These are phyloP conservation scores for Ophiostoma angusticollis DNA, from an alignment of 2,329 filamentous ascomycete genomes.

Conservation along the genomic window DNA sequence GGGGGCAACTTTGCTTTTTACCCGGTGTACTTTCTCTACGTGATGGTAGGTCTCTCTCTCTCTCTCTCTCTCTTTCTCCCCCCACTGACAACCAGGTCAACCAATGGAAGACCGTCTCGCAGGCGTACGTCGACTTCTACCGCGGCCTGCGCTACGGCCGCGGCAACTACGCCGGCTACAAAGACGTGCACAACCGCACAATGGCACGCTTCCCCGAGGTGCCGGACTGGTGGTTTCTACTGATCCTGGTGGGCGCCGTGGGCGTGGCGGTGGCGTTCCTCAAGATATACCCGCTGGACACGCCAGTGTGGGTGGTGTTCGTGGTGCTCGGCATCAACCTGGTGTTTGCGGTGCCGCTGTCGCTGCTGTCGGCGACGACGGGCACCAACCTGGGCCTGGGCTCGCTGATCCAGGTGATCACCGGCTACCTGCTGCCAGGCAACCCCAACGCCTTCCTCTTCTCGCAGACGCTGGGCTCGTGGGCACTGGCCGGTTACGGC, in stretches of 20 bases:
- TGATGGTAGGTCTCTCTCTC: too few species aligned
- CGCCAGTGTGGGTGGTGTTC: constrained; percentile 21
- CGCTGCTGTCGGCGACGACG: constrained; percentile 32
- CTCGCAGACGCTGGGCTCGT: constrained; percentile 27
- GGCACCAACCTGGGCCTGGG: constrained; percentile 30
- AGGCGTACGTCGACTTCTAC: constrained; percentile 27
- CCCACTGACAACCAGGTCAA: too few species aligned
- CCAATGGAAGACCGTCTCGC: constrained; percentile 25
- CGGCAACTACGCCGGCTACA: constrained; percentile 29
- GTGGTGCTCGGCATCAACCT: constrained; percentile 25
- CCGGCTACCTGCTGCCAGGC: constrained; percentile 22
- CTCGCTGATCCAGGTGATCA: constrained; percentile 30
- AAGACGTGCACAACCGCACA: constrained; percentile 29
- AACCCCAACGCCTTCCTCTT: constrained; percentile 26
- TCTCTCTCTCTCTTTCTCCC: too few species aligned
- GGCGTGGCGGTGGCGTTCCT: constrained; percentile 22
- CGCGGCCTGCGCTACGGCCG: constrained; percentile 25
- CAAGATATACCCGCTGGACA: constrained; percentile 21
- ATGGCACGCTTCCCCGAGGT: constrained; percentile 34
- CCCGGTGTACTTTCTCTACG: constrained; percentile 30
- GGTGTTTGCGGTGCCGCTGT: constrained; percentile 30
- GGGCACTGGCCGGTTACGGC: constrained; percentile 29
- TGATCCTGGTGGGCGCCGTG: constrained; percentile 22
- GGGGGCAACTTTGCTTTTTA: constrained; percentile 33
- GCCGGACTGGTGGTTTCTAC: constrained; percentile 36